Base-by-base conservation (phyloP, 805 yeast genomes). In the Schwanniomyces occidentalis region DNA sequence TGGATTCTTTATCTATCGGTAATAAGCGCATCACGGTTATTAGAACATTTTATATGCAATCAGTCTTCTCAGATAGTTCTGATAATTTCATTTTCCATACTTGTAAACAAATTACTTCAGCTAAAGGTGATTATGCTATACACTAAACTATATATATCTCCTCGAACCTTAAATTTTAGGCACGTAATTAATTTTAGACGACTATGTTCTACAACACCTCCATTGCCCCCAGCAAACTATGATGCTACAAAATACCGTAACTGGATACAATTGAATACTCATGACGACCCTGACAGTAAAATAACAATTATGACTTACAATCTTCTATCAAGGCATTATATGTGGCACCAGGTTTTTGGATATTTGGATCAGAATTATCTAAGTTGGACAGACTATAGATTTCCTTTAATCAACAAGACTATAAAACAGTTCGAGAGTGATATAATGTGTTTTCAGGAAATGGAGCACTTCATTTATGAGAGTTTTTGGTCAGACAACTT, bases 391-490 rank as follows among this genome's bases (percentile, higher is more conserved):
- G 54, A 53, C 5, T 69, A 70, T 42, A 45, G 84, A 40, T 69
- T 76, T 35, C 61, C 61, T 0, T 38, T 54, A 7, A 44, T 56
- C 22, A 53, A 53, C 32, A 37, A 47, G 27, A 54, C 54, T 4
- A 44, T 56, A 4, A 40, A 49, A 5, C 58, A 76, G 33, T 44
- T 79, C 23, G 64, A 70, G 35, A 59, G 77, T 14, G 85, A 78
- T 46, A 70, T 80, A 6, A 74, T 80, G 80, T 80, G 85, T 48
- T 61, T 75, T 38, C 80, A 75, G 43, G 80, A 75, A 54, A 54
- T 75, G 63, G 78, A 76, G 14, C 48, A 56, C 15, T 51, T 51
- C 13, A 65, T 68, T n/a, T 75, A 68, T 41, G 30, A 57, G 8
- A 42, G 49, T 5, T 58, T 56, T 24, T 74, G 79, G 80, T 44